Conservation (phyloP, 352 stramenopile species). For the Plasmopara viticola region DNA sequence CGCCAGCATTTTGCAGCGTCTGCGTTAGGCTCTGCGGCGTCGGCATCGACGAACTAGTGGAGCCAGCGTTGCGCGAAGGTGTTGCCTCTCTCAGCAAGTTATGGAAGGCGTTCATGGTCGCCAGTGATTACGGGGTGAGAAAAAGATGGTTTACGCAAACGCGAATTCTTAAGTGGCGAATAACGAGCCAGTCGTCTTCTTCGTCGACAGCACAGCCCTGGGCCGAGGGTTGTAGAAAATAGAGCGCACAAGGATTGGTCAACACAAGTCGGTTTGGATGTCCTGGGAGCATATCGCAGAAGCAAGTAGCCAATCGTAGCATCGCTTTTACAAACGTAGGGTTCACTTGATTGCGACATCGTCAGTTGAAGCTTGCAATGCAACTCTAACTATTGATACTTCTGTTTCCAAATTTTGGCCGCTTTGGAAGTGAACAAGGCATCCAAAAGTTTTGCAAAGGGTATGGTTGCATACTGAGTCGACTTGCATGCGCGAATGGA, state of each 20-base stretch:
- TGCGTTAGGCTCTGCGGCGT: slow-evolving; percentile 31
- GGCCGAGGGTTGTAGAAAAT: too few species aligned
- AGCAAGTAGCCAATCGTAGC: too few species aligned
- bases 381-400: background rate
- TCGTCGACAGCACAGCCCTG: background rate
- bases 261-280: too few species aligned
- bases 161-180: slow-evolving; percentile 27
- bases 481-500: too few species aligned
- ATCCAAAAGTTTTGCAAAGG: too few species aligned
- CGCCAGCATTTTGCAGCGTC: slow-evolving; percentile 28
- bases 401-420: background rate
- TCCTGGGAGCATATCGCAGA: too few species aligned
- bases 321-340: too few species aligned
- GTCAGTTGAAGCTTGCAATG: too few species aligned
- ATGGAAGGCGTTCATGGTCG: slow-evolving; percentile 68
- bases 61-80: slow-evolving; percentile 38
- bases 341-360: too few species aligned
- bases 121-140: slow-evolving; percentile 31
- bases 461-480: too few species aligned
- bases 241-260: too few species aligned
- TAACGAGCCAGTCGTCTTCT: slow-evolving; percentile 21
- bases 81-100: slow-evolving; percentile 67
- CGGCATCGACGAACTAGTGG: slow-evolving; percentile 14
- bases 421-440: too few species aligned
- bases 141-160: slow-evolving; percentile 39